phyloP scores from a whole-genome alignment of 129 eudicot genomes.

The Cynara cardunculus region DNA sequence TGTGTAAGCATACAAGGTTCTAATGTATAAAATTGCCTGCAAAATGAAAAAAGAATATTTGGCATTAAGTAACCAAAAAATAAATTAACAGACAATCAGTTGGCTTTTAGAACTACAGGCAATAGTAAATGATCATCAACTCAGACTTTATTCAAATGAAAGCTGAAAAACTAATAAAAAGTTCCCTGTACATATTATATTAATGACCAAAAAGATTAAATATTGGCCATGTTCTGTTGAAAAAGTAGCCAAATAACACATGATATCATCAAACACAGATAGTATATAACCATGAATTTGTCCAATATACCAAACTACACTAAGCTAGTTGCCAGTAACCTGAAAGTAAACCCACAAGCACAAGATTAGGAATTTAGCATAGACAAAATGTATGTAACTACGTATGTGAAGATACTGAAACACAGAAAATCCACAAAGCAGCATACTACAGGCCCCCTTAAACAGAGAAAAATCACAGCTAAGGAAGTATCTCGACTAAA shows the following conservation, averaged over 20 bases:
- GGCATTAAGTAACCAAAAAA: constrained; percentile 1
- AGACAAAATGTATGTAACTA: background rate
- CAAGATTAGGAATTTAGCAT: background rate
- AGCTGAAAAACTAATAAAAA: background rate
- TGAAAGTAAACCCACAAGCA: background rate
- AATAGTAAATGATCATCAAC: background rate
- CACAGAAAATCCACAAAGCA: background rate
- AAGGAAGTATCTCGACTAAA: too few relatives aligned
- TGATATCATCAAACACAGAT: background rate
- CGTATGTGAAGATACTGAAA: background rate
- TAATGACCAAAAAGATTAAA: background rate
- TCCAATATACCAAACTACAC: background rate
- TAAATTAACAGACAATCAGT: background rate
- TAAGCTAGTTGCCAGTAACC: background rate
- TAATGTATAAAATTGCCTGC: constrained; percentile 86
- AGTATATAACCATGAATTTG: background rate
- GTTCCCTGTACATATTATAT: background rate
- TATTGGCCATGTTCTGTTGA: background rate
- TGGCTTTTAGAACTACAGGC: background rate
- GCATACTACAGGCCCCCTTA: too few relatives aligned
- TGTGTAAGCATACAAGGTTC: constrained; percentile 91
- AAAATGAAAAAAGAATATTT: background rate
- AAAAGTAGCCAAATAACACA: background rate
- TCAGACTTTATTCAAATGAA: background rate
- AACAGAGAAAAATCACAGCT: too few relatives aligned